Base-by-base conservation (phyloP, 1,284 basidiomycete genomes). In the Cutaneotrichosporon daszewskae region DNA sequence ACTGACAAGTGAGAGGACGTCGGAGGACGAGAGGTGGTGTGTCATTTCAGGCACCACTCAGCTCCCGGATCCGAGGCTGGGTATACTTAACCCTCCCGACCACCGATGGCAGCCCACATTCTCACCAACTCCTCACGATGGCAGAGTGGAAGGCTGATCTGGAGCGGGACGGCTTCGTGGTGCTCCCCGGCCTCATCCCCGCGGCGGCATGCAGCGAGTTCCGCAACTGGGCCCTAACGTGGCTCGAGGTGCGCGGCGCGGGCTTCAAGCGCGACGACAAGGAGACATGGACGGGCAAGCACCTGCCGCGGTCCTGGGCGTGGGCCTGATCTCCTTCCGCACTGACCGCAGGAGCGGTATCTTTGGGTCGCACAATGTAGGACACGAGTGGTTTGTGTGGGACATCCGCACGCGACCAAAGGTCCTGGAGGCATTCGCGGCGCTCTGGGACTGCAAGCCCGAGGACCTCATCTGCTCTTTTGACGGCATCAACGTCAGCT, bases 371-470 rank as follows among this genome's bases (percentile, higher is more conserved):
- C 54, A 60, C 37, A 53, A 42, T 24, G 57, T 64, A 26, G 56
- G 49, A 32, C 64, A 64, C 41, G 64, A 66, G 49, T 48, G 56
- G 16, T 64, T 60, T 31, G 60, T 64, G 10, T 68, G 67, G 66
- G 49, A 58, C 17, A 62, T 66, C 32, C 41, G 63, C 20, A 19
- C 45, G 5, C 28, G 63, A 37, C 54, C 51, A 4, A 53, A 46
- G 2, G 53, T 68, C 27, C 43, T 58, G 18, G 49, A 53, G 20
- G 48, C 55, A 4, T 68, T 68, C 33, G 47, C 44, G 24, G 42
- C 59, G 25, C 47, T 66, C 22, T 66, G 60, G 57, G 61, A 57
- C 13, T 65, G 60, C 4, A 55, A 54, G 10, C 64, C 64, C 8
- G 40, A 62, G 16, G 62, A 71, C 32, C 53, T 70, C 11, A 53